Evolutionary conservation across 1,139 yeast genomes (phyloP).

Genomic region (Candida smagusa): DNA sequence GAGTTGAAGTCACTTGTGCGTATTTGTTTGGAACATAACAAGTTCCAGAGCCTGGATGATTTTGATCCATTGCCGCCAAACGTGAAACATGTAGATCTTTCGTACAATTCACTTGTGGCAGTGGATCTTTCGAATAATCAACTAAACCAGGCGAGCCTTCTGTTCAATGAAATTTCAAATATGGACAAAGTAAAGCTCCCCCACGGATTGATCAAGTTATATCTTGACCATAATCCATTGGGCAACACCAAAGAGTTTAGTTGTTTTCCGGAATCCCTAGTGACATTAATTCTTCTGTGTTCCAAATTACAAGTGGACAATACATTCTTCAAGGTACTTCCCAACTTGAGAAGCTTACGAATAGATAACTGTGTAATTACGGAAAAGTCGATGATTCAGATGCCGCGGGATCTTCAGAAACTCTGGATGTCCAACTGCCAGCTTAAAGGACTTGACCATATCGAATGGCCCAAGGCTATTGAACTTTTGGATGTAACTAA

Average conservation of each 20-base stretch:
- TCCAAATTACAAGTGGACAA: conserved; percentile 1
- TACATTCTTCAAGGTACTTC: conserved; percentile 2
- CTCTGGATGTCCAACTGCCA: conserved; percentile 3
- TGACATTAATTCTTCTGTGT: conserved; percentile 2
- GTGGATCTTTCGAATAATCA: background rate
- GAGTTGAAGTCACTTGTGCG: background rate
- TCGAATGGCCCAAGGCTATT: conserved; percentile 1
- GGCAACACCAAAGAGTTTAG: background rate
- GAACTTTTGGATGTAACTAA: conserved; percentile 2
- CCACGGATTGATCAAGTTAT: background rate
- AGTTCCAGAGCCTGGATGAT: background rate
- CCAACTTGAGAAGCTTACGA: conserved; percentile 1
- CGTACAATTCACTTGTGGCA: conserved; percentile 1
- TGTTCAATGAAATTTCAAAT: conserved; percentile 1
- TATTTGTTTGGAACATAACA: conserved; percentile 3
- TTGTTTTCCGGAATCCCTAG: conserved; percentile 1
- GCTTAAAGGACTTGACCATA: background rate
- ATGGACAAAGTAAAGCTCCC: background rate
- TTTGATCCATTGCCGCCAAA: conserved; percentile 1
- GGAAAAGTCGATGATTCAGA: background rate
- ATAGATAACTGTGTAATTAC: conserved; percentile 1
- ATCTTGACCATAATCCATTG: conserved; percentile 4
- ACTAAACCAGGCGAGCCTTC: conserved; percentile 1
- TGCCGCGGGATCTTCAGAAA: conserved; percentile 1
- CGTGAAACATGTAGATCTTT: conserved; percentile 1